Conservation (phyloP, 352 stramenopile genomes). For the Synura sp. region DNA sequence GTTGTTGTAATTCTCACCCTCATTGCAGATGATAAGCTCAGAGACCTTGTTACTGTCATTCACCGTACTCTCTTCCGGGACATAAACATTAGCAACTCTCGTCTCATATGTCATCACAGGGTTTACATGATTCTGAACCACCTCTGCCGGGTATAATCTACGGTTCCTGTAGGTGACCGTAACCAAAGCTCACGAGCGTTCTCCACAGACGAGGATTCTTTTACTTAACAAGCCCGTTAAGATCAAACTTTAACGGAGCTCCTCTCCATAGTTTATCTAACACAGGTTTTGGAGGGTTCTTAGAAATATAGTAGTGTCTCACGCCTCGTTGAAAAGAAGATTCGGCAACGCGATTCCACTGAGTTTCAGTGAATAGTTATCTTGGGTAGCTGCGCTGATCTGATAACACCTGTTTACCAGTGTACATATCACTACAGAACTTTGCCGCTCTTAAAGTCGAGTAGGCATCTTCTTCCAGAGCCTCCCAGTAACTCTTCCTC, state of each 20-base stretch:
- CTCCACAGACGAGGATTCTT: too few species aligned
- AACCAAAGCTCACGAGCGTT: too few species aligned
- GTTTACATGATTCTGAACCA: neutral
- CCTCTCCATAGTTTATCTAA: neutral
- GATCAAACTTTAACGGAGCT: neutral
- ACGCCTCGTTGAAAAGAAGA: neutral
- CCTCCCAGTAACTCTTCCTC: slow-evolving; percentile 12
- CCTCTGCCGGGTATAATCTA: neutral
- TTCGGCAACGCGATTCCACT: neutral
- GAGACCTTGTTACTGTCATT: slow-evolving; percentile 35
- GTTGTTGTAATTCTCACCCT: slow-evolving; percentile 30
- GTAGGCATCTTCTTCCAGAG: neutral
- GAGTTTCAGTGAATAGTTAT: slow-evolving; percentile 4
- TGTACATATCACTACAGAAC: slow-evolving; percentile 14
- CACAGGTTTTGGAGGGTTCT: neutral
- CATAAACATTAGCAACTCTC: neutral
- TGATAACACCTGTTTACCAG: neutral
- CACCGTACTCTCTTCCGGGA: neutral
- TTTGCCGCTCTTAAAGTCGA: neutral
- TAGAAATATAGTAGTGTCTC: neutral
- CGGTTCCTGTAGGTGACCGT: neutral
- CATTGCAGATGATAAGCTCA: slow-evolving; percentile 29
- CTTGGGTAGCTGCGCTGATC: neutral
- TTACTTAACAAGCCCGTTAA: neutral
- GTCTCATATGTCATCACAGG: neutral